These are phyloP conservation scores for Theileria sp. DNA, from an alignment of 169 alveolate genomes.

Conservation along the genomic window DNA sequence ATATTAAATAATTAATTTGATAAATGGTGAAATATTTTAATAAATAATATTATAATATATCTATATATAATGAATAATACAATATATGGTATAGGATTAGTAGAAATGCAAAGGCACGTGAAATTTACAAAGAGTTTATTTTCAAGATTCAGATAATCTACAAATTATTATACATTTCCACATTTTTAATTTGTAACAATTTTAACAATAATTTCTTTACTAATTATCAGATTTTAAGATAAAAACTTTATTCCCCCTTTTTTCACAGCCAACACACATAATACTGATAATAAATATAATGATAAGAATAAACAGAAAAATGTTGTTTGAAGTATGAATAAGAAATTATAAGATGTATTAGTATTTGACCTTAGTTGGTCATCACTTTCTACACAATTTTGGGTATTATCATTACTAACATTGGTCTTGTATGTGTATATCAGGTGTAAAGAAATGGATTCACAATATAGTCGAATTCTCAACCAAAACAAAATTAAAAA, in stretches of 20 bases:
- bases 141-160: neutral
- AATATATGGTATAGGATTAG: slow-evolving; percentile 19
- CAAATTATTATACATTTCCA: neutral
- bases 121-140: slow-evolving; percentile 17
- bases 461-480: slow-evolving; percentile 7
- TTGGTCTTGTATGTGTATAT: slow-evolving; percentile 41
- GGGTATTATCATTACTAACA: slow-evolving; percentile 39
- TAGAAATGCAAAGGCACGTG: slow-evolving; percentile 43
- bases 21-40: too few relatives aligned
- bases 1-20: too few relatives aligned
- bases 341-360: slow-evolving; percentile 50
- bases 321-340: neutral
- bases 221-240: neutral
- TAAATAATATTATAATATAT: too few relatives aligned
- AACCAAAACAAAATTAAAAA: slow-evolving; percentile 2
- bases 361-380: slow-evolving; percentile 66
- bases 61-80: too few relatives aligned
- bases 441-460: slow-evolving; percentile 16
- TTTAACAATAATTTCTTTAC: neutral
- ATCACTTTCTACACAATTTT: slow-evolving; percentile 44
- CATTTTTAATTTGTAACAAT: neutral
- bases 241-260: neutral
- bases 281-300: too few relatives aligned
- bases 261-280: neutral
- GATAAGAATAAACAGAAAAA: neutral